A percentile compares a stretch with the other conserved stretches of the same genome.
Conservation (phyloP, 2,329 filamentous ascomycete species). For the Talaromyces verruculosus region DNA sequence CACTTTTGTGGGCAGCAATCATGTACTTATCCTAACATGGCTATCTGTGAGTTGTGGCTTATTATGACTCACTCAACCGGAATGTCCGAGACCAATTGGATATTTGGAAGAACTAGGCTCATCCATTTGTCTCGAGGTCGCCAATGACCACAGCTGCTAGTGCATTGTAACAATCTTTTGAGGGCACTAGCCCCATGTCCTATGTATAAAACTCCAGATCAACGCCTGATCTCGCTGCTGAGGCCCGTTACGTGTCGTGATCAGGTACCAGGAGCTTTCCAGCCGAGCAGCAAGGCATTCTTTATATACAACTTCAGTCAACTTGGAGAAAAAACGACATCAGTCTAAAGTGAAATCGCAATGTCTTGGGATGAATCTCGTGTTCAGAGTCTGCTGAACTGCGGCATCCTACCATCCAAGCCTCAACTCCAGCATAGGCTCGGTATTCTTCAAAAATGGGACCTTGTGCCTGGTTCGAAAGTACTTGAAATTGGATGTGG, state of each 20-base stretch:
- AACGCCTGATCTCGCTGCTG: not conserved
- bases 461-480: conserved; percentile 39
- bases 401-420: not conserved
- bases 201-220: too few relatives aligned
- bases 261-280: not conserved
- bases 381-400: not conserved
- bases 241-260: not conserved
- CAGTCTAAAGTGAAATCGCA: not conserved
- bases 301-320: not conserved
- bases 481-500: conserved; percentile 62
- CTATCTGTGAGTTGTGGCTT: not conserved
- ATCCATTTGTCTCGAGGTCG: not conserved
- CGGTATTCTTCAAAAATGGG: conserved; percentile 17
- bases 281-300: not conserved
- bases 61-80: not conserved
- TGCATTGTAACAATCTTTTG: not conserved
- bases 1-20: not conserved
- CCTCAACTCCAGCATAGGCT: conserved; percentile 22
- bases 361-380: not conserved
- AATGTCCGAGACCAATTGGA: not conserved
- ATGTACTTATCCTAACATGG: not conserved
- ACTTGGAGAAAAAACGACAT: not conserved
- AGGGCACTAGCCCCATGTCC: too few relatives aligned
- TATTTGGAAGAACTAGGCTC: too few relatives aligned
- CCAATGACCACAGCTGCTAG: not conserved